Conservation (phyloP, 2,329 filamentous ascomycete genomes). For the Fusarium marasasianum region DNA sequence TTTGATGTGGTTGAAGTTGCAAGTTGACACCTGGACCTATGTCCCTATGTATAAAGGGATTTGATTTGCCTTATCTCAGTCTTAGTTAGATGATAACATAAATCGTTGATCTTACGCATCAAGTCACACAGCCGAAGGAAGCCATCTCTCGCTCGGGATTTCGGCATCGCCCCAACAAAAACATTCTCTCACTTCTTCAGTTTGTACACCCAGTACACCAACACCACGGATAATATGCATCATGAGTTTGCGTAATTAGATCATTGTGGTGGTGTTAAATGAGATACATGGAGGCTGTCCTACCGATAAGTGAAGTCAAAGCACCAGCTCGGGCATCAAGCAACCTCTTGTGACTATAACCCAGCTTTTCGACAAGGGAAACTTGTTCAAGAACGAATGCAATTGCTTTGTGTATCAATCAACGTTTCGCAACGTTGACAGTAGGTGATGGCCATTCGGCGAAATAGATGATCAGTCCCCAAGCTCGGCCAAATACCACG, state of each 20-base stretch:
- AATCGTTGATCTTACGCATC: too few relatives aligned
- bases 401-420: background rate
- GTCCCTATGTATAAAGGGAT: background rate
- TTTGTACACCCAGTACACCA: background rate
- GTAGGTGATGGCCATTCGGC: background rate
- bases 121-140: background rate
- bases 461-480: background rate
- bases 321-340: background rate
- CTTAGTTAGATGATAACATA: too few relatives aligned
- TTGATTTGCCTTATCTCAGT: background rate
- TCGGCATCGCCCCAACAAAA: background rate
- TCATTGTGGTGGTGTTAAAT: background rate
- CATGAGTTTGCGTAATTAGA: background rate
- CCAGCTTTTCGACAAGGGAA: background rate
- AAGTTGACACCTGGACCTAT: background rate
- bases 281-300: background rate
- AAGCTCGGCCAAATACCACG: background rate
- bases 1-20: background rate
- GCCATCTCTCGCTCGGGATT: background rate
- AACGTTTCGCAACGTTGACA: background rate
- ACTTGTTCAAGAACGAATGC: too few relatives aligned
- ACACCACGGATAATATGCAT: background rate
- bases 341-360: background rate
- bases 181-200: background rate
- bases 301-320: background rate